Base-by-base conservation (phyloP, 768 basidiomycete genomes). In the Leccinum disarticulatum region DNA sequence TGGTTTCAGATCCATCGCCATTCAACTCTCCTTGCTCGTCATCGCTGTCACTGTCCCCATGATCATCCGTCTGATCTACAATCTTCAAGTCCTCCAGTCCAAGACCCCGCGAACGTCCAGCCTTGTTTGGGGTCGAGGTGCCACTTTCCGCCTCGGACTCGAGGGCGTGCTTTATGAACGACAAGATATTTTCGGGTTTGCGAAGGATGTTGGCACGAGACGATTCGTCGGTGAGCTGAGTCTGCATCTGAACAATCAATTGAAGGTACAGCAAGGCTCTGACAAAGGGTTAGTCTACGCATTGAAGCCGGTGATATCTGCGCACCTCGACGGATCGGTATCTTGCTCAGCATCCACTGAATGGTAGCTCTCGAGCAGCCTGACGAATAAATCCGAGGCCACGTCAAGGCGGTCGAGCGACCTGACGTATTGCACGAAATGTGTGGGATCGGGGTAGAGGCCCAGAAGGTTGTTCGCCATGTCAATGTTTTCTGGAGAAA, bases 81-180 rank as follows among this genome's bases (percentile, higher is more conserved):
- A 80, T 77, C 38, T 75, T 73, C 14, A 80, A 69, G 60, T 77
- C 76, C 31, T 72, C 66, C 52, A 75, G 64, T 17, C 68, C 67
- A 25, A 77, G 71, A 41, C 70, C 73, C 19, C 49, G 57, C 22
- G 55, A 53, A 14, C 6, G 55, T 48, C 53, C 38, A 7, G 35
- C 13, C 52, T 59, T 59, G 61, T 63, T 31, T n/a, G n/a, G 3
- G 47, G 54, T 31, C 35, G 58, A 14, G 4, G 58, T 31, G 3
- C 30, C 25, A 46, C 15, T 46, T 27, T 52, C 27, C 15, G 36
- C 50, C 17, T 72, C 68, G 5, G 84, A 74, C 52, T 86, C 83
- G 5, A 97, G 75, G 1, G 90, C 88, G 59, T 92, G 86, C 57
- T 88, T 88, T 27, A 98, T 80, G 68, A 97, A 97, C 3, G 82